Evolutionary conservation across 2,329 filamentous ascomycete species (phyloP).

Genomic region (Metarhizium anisopliae): DNA sequence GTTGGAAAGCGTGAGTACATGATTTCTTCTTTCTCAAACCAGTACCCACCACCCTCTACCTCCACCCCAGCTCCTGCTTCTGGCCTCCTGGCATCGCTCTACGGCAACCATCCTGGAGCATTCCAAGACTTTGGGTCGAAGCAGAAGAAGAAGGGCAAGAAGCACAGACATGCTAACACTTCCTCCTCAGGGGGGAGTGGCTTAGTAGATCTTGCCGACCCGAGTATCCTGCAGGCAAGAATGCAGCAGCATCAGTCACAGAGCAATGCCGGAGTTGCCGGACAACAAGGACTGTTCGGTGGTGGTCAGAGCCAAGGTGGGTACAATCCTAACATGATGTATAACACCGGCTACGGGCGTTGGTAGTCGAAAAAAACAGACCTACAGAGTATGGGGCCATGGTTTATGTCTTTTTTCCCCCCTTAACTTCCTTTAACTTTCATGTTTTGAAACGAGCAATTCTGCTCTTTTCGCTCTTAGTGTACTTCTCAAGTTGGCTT

Average conservation of each 20-base stretch:
- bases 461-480: slow-evolving; percentile 11
- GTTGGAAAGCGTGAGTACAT: slow-evolving; percentile 97
- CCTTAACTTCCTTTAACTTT: slow-evolving; percentile 10
- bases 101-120: slow-evolving; percentile 74
- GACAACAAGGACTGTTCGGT: slow-evolving; percentile 70
- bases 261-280: slow-evolving; percentile 70
- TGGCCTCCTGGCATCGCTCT: slow-evolving; percentile 85
- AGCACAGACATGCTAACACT: slow-evolving; percentile 99
- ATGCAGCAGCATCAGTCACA: slow-evolving; percentile 86
- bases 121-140: slow-evolving; percentile 90
- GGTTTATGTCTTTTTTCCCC: slow-evolving; percentile 12
- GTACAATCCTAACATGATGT: slow-evolving; percentile 85
- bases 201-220: slow-evolving; percentile 99
- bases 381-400: slow-evolving; percentile 2
- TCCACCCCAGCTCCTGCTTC: slow-evolving; percentile 82
- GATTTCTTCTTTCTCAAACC: slow-evolving; percentile 85
- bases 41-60: slow-evolving; percentile 73
- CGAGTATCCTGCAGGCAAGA: slow-evolving; percentile 97
- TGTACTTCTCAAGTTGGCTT: slow-evolving; percentile 7
- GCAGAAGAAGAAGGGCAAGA: slow-evolving; percentile 99
- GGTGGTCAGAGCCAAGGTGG: slow-evolving; percentile 87
- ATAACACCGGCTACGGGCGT: slow-evolving; percentile 59
- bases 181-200: slow-evolving; percentile 99
- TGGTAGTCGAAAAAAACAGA: slow-evolving; percentile 40
- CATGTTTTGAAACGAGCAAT: slow-evolving; percentile 12